These are phyloP conservation scores for Penicillium sp. DNA, from an alignment of 2,329 filamentous ascomycete species.

Conservation along the genomic window DNA sequence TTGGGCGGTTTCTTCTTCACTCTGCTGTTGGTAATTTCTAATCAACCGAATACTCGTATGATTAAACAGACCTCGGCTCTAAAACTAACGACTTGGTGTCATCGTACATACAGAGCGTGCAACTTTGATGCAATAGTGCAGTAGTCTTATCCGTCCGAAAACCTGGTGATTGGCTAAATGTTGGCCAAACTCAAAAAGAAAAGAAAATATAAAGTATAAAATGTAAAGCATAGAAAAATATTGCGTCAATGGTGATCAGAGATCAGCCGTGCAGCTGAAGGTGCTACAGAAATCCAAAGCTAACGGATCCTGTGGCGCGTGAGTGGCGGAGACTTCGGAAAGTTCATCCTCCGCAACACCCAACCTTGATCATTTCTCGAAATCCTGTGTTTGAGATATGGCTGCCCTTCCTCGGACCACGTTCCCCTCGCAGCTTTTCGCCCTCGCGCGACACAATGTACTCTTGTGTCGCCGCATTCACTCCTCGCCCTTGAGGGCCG, in stretches of 20 bases:
- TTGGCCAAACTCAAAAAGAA: background rate
- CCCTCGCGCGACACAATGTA: slow-evolving; percentile 12
- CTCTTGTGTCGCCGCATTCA: slow-evolving; percentile 30
- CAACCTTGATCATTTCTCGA: background rate
- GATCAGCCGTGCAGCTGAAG: background rate
- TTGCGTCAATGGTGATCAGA: background rate
- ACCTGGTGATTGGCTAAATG: background rate
- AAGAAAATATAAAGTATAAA: background rate
- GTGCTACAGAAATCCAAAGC: background rate
- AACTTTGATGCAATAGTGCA: slow-evolving; percentile 15
- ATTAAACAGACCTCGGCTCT: background rate
- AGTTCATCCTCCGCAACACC: slow-evolving; percentile 13
- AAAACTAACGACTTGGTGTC: slow-evolving; percentile 1
- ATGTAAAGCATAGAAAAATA: background rate
- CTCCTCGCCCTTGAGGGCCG: slow-evolving; percentile 38
- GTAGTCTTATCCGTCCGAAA: background rate
- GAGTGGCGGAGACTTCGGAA: slow-evolving; percentile 17
- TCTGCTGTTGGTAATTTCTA: slow-evolving; percentile 14
- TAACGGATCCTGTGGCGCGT: background rate
- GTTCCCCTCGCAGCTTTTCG: slow-evolving; percentile 19
- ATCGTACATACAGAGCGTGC: slow-evolving; percentile 11
- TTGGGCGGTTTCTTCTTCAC: slow-evolving; percentile 1
- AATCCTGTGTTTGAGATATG: slow-evolving; percentile 12
- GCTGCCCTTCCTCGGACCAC: slow-evolving; percentile 20
- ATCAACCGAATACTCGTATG: slow-evolving; percentile 7